Evolutionary conservation across 176 grass and related monocot genomes (phyloP), one percentile per base, ranked within the genome.

Genomic region (Phyllostachys edulis): DNA sequence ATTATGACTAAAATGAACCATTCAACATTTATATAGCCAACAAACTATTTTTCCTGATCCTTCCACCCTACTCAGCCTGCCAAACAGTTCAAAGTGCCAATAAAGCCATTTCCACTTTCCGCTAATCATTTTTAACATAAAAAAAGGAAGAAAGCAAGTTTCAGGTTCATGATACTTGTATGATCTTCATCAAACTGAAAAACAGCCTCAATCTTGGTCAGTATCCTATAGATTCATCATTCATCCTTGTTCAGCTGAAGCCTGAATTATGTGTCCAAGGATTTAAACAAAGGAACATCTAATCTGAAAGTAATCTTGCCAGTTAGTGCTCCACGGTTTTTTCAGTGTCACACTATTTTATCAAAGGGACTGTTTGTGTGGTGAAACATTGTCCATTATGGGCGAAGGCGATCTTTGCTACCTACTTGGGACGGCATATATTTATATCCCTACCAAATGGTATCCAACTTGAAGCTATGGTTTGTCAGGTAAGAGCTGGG

Each of bases 1-100:
- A 16, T 71, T 88, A 16, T 2, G 41, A 26, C 14, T 71, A 88
- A 66, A 82, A 52, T 55, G 34, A 20, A 83, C 8, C 60, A 51
- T 9, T 62, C 40, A 10, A 73, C 57, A 73, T 63, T 63, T 63
- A 56, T 5, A 63, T 65, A 52, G 36, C 21, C 56, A 11, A 50
- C 9, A 42, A 54, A 84, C 46, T 55, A 76, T 39, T 52, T 56
- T 67, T 11, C 50, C 36, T 8, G 6, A n/a, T 61, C 55, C 75
- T 59, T 24, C 37, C 36, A 24, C 21, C 3, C 39, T 56, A 40
- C 9, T 57, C 47, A 18, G 11, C 16, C 49, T n/a, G 9, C 23
- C 47, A 76, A 45, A 75, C 23, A 75, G 66, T 56, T 23, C 66
- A 82, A 61, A 60, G 10, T 62, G 79, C 51, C 46, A 73, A 73